Evolutionary conservation across 2,329 filamentous ascomycete genomes (phyloP), one percentile per base, ranked within the genome.

Genomic region (Karstenula rhodostoma): DNA sequence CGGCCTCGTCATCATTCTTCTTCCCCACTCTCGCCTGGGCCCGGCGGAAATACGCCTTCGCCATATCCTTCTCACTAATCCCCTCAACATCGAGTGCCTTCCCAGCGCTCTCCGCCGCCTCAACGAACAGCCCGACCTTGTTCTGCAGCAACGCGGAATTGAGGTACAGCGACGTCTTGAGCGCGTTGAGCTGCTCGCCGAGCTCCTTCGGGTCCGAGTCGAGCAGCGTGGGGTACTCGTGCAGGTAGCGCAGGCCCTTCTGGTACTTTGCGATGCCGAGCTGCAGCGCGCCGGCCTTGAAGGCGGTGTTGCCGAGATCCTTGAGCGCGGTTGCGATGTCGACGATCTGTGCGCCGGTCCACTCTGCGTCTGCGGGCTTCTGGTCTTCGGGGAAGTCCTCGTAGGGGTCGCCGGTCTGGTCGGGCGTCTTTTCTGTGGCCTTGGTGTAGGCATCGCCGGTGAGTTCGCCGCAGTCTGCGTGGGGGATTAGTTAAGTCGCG

Each of bases 361-460:
- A 85, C 56, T 89, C 83, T 57, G 87, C 80, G 50, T 85, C 82
- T 32, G 53, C 61, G 63, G 80, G 78, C 70, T 72, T 73, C 50
- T 90, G 87, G 80, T 99, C 95, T 76, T 97, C 93, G 35, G 95
- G 95, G 80, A 91, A 98, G 77, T 98, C 95, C 82, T 98, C 94
- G 81, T 96, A 97, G 6, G 89, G 86, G 81, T 99, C 95, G 65
- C 95, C 95, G 15, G 91, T 92, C 56, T 87, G 83, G 76, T 98
- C 94, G 58, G 92, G 85, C 37, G 84, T 80, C 80, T 91, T 92
- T 70, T 88, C 85, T 56, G 87, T 87, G 65, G 88, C 87, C 58
- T 86, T 82, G 23, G 87, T 83, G 67, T 91, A 90, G 46, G 87
- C 90, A 12, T 89, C 86, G 23, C 88, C 91, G 0, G 85, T 85